Conservation (phyloP, 495 filamentous ascomycete species). For the Parathielavia appendiculata region DNA sequence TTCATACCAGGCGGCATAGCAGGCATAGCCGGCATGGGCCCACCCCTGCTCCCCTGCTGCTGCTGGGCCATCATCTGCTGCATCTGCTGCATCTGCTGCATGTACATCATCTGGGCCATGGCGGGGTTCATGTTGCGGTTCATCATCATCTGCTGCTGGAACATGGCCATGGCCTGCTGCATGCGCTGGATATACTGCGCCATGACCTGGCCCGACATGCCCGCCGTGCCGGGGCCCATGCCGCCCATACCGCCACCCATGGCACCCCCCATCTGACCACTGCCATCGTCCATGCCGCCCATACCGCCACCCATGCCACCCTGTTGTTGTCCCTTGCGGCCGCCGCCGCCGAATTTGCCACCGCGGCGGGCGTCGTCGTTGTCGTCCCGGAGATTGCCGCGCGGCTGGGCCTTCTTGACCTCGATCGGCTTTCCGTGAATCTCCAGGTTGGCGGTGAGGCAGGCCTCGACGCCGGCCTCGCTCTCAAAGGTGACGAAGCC, state of each 20-base stretch:
- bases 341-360: slow-evolving; percentile 35
- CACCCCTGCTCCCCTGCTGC: slow-evolving; percentile 32
- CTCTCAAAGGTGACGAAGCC: slow-evolving; percentile 99
- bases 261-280: slow-evolving; percentile 46
- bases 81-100: slow-evolving; percentile 84
- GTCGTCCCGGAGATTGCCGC: slow-evolving; percentile 89
- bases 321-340: slow-evolving; percentile 32
- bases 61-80: slow-evolving; percentile 49
- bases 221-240: slow-evolving; percentile 41
- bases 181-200: slow-evolving; percentile 95
- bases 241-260: slow-evolving; percentile 31
- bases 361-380: slow-evolving; percentile 67
- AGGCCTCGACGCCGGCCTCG: slow-evolving; percentile 89
- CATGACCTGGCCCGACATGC: slow-evolving; percentile 94
- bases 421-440: slow-evolving; percentile 96
- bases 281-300: slow-evolving; percentile 22
- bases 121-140: slow-evolving; percentile 57
- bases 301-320: slow-evolving; percentile 27
- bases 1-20: slow-evolving; percentile 56
- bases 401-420: slow-evolving; percentile 94
- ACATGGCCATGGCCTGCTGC: slow-evolving; percentile 92
- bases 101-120: slow-evolving; percentile 58
- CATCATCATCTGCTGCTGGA: slow-evolving; percentile 81
- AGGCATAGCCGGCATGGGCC: slow-evolving; percentile 5
- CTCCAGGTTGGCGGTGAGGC: slow-evolving; percentile 69